Evolutionary conservation across 2,329 filamentous ascomycete genomes (phyloP), one percentile per base, ranked within the genome.

Genomic region (Cyphellophora attinorum): DNA sequence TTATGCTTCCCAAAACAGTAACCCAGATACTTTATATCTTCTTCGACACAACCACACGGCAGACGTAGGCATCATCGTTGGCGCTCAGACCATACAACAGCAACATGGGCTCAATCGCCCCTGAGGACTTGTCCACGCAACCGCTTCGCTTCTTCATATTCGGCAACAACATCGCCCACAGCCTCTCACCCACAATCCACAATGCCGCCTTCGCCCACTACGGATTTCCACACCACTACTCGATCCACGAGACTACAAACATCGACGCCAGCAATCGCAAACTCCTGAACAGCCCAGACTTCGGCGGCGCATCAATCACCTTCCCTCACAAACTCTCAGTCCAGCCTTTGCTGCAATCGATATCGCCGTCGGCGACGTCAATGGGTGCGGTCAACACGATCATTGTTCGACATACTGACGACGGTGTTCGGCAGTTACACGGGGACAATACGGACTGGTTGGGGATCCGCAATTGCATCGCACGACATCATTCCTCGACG

Each of bases 181-280:
- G 25, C 6, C 36, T 47, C 14, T 47, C 39, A 19, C 46, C 47
- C 10, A 37, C 32, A 6, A 46, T 50, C 15, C 47, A 49, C 35
- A 50, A 49, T 34, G 29, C 47, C 16, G 47, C 39, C 5, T 80
- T 84, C 57, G 84, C 84, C 49, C 79, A 84, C 51, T 70, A 93
- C 6, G 83, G 85, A n/a, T 63, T 93, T n/a, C 85, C 85, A 8
- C 84, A 93, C 50, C 76, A 81, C 31, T 83, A 91, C 46, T 72
- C 75, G 11, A 72, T 91, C 41, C 31, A 40, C 12, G 28, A 48
- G 27, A 45, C 40, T 17, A 11, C 33, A 11, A 27, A 36, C 6
- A 27, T 49, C 3, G 33, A 38, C 23, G 35, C 39, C 16, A 37
- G 10, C 8, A 35, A 45, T 8, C 81, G 88, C 52, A 64, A 74